A percentile compares a stretch with the other conserved stretches of the same genome.
phyloP scores from a whole-genome alignment of 352 stramenopile genomes.

The Aphanomyces euteiches region DNA sequence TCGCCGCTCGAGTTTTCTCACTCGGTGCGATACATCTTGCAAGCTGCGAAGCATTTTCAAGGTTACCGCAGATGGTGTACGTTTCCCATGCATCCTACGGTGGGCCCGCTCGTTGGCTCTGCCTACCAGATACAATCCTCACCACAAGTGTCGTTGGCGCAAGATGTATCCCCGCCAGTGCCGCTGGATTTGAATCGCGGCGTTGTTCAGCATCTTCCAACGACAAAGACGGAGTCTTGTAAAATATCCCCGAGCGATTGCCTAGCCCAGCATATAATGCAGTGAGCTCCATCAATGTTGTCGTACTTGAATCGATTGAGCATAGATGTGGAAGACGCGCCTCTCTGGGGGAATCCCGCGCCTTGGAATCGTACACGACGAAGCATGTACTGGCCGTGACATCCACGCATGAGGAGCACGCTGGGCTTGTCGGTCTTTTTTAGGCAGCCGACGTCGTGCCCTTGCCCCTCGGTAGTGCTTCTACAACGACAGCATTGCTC shows the following conservation, averaged over 20 bases:
- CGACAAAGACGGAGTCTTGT: slow-evolving; percentile 26
- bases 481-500: neutral
- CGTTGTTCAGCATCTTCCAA: slow-evolving; percentile 27
- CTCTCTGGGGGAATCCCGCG: neutral
- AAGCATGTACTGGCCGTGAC: neutral
- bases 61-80: neutral
- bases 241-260: slow-evolving; percentile 34
- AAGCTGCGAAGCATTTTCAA: neutral
- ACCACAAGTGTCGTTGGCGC: neutral
- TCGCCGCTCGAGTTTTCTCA: slow-evolving; percentile 7
- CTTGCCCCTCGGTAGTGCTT: slow-evolving; percentile 14
- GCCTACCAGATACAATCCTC: too few relatives aligned
- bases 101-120: too few relatives aligned
- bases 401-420: too few relatives aligned
- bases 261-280: slow-evolving; percentile 17
- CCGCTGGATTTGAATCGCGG: slow-evolving; percentile 32
- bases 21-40: neutral
- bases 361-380: neutral
- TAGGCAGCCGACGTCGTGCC: slow-evolving; percentile 16
- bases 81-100: neutral
- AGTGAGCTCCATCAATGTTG: neutral
- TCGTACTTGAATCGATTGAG: slow-evolving; percentile 1
- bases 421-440: neutral
- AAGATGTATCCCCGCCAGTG: slow-evolving; percentile 24
- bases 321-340: neutral